phyloP scores from a whole-genome alignment of 1,284 basidiomycete species.

The Phylloporus sp. region DNA sequence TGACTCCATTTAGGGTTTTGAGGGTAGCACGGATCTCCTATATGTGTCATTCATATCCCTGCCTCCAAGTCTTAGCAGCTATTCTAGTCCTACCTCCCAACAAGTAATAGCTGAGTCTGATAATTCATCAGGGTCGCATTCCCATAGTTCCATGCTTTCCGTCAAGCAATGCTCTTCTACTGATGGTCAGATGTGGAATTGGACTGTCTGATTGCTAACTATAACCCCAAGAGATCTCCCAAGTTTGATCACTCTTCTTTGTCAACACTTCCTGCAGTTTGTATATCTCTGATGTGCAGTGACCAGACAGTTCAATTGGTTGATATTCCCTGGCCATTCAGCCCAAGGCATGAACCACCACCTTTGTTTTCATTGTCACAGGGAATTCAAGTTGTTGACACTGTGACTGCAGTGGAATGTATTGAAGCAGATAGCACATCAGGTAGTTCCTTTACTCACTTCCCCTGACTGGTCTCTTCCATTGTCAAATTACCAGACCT shows the following conservation, averaged over 20 bases:
- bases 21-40: conserved; percentile 27
- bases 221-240: conserved; percentile 19
- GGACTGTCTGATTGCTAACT: conserved; percentile 10
- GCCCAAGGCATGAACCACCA: conserved; percentile 32
- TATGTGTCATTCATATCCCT: conserved; percentile 36
- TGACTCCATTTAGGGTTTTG: conserved; percentile 34
- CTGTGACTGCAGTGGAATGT: conserved; percentile 6
- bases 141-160: conserved; percentile 38
- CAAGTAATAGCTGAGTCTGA: conserved; percentile 16
- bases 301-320: conserved; percentile 15
- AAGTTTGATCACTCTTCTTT: conserved; percentile 37
- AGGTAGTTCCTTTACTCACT: conserved; percentile 29
- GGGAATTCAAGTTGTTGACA: conserved; percentile 4
- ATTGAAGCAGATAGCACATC: conserved; percentile 27
- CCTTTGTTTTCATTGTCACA: conserved; percentile 28
- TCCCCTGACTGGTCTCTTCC: conserved; percentile 35
- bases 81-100: conserved; percentile 37
- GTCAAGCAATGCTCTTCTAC: conserved; percentile 35
- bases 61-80: conserved; percentile 36
- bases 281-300: conserved; percentile 32
- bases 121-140: conserved; percentile 27
- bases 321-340: conserved; percentile 33
- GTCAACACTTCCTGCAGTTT: conserved; percentile 36
- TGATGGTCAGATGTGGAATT: conserved; percentile 23
- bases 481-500: conserved; percentile 36